Evolutionary conservation across 805 yeast species (phyloP).

Genomic region (Ogataea parapolymorpha): DNA sequence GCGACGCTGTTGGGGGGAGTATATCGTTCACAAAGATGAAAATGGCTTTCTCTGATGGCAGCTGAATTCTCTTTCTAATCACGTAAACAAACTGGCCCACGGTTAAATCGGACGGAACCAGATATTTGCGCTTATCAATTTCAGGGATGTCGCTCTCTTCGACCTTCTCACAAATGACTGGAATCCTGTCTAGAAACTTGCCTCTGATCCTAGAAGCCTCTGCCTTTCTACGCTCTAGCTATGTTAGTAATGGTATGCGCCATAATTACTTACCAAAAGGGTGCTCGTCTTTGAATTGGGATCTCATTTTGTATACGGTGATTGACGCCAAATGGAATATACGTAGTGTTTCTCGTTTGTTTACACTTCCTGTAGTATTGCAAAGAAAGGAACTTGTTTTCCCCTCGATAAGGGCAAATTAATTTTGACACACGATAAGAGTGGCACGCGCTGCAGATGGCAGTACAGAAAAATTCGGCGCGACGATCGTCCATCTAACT

Average conservation of each 20-base stretch:
- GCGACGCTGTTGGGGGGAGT: slow-evolving; percentile 96
- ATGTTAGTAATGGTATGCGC: slow-evolving; percentile 4
- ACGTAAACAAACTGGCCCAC: slow-evolving; percentile 99
- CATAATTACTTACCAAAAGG: slow-evolving; percentile 68
- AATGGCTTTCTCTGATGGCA: slow-evolving; percentile 96
- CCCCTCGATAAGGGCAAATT: slow-evolving; percentile 16
- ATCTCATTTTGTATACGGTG: slow-evolving; percentile 55
- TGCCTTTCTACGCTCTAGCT: slow-evolving; percentile 78
- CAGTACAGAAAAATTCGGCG: slow-evolving; percentile 8
- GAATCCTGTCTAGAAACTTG: slow-evolving; percentile 88
- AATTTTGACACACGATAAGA: slow-evolving; percentile 17
- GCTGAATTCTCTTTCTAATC: slow-evolving; percentile 90
- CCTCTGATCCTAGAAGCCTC: slow-evolving; percentile 89
- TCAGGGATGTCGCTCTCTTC: slow-evolving; percentile 95
- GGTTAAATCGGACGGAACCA: slow-evolving; percentile 93
- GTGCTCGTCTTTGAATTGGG: slow-evolving; percentile 92
- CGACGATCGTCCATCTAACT: slow-evolving; percentile 16
- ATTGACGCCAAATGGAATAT: slow-evolving; percentile 2
- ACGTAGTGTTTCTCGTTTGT: slow-evolving; percentile 2
- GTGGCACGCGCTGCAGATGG: slow-evolving; percentile 13
- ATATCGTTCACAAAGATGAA: slow-evolving; percentile 96
- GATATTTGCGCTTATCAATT: slow-evolving; percentile 94
- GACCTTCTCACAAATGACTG: slow-evolving; percentile 95
- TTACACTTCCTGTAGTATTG: neutral
- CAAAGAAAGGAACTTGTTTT: slow-evolving; percentile 6